phyloP scores from a whole-genome alignment of 352 stramenopile genomes.

The Thraustochytrium sp. region DNA sequence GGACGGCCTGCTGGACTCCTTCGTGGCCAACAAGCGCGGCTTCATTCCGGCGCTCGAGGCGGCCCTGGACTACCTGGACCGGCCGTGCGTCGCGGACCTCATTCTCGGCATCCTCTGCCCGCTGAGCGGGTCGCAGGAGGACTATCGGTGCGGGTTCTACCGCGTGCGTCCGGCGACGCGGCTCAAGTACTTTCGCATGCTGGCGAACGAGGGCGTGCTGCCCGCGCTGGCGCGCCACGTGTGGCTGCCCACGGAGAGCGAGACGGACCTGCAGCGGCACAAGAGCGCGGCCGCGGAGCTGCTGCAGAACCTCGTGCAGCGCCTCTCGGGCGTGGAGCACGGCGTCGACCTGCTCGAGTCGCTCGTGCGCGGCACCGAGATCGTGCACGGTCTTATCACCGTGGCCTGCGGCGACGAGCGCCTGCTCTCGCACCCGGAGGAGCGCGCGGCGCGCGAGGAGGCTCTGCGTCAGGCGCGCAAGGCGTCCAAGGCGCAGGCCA shows the following conservation, averaged over 20 bases:
- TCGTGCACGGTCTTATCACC: conserved; percentile 19
- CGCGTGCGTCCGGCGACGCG: background rate
- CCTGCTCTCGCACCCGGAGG: background rate
- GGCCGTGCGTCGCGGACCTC: background rate
- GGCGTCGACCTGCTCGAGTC: conserved; percentile 16
- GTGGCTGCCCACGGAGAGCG: conserved; percentile 1
- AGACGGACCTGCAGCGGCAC: background rate
- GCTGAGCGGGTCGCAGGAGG: background rate
- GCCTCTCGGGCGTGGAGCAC: background rate
- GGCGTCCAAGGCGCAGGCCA: background rate
- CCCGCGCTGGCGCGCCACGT: background rate
- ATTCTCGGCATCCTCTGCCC: conserved; percentile 17
- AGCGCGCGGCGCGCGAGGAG: background rate
- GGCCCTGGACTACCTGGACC: conserved; percentile 11
- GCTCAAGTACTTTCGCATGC: conserved; percentile 11
- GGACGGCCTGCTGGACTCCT: background rate
- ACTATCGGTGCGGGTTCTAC: background rate
- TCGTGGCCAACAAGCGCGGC: background rate
- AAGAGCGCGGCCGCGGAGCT: conserved; percentile 24
- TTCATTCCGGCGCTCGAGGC: conserved; percentile 1
- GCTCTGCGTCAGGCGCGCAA: background rate
- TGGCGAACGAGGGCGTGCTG: background rate
- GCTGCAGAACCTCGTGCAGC: conserved; percentile 26
- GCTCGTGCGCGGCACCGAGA: background rate
- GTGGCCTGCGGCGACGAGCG: conserved; percentile 13